Base-by-base conservation (phyloP, 805 yeast genomes). In the Suhomyces xylopsoci region DNA sequence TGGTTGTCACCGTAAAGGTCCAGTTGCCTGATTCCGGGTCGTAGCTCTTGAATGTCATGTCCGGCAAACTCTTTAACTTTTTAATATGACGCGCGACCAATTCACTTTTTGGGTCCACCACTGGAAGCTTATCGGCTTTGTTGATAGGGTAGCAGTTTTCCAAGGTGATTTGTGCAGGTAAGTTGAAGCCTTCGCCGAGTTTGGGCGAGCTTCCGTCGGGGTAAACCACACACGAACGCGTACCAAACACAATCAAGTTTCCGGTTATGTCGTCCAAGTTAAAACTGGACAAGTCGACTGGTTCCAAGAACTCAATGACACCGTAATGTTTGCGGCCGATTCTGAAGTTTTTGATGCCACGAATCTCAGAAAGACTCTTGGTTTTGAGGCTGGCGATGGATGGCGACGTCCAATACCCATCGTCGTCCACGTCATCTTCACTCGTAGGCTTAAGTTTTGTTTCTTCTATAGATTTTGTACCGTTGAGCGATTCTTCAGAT, bases 361-460 rank as follows among this genome's bases (percentile, higher is more conserved):
- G 82, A 48, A 90, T 78, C 55, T 90, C 86, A 8, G 82, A 70
- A 38, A 88, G 74, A 0, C 90, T 67, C 78, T 81, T 76, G 15
- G 76, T 69, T 51, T 80, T 78, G 49, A 94, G 72, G 47, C 84
- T 84, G 5, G 83, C 80, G 38, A 86, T 63, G 2, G 90, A 76
- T 15, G 99, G 99, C 5, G 88, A 81, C 50, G 85, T 86, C 89
- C 94, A 94, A 70, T 92, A 94, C 5, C 92, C 97, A 47, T 87
- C 81, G 12, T 83, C 84, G 49, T 86, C 82, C 26, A 77, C 76
- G 49, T 86, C 82, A 25, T 76, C 76, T 43, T 80, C 73, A 44
- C 45, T 42, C 8, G 45, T 12, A 8, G 45, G 30, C 10, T 22
- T 42, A 12, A 42, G 19, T 14, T 10, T 42, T 14, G n/a, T 24